Conservation (phyloP, 2,329 filamentous ascomycete genomes). For the Sordariomycetes sp. region DNA sequence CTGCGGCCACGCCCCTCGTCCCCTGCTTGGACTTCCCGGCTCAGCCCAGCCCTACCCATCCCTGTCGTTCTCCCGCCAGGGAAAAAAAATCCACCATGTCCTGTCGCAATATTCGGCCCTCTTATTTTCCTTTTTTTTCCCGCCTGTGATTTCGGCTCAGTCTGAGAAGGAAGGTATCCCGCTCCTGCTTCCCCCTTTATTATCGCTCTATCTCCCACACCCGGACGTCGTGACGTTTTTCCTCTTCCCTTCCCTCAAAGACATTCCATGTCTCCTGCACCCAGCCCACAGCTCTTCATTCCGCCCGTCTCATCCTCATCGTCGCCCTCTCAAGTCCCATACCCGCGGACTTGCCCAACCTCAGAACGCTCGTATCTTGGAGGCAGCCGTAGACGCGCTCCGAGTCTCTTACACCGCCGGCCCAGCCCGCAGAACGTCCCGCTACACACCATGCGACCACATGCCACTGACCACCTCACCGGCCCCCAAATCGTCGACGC, state of each 20-base stretch:
- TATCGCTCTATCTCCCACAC: neutral
- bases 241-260: neutral
- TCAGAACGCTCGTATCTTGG: neutral
- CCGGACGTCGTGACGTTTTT: neutral
- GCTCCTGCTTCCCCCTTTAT: neutral
- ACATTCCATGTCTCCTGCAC: neutral
- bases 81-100: neutral
- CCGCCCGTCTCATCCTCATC: too few relatives aligned
- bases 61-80: neutral
- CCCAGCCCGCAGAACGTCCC: neutral
- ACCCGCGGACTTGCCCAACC: neutral
- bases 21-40: neutral
- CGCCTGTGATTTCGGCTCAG: neutral
- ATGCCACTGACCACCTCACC: constrained; percentile 2
- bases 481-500: constrained; percentile 3
- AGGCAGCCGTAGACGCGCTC: neutral
- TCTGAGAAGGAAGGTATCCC: neutral
- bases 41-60: constrained; percentile 4
- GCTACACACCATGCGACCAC: constrained; percentile 4
- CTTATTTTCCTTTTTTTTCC: neutral
- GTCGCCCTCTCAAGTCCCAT: neutral
- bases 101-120: neutral
- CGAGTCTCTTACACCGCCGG: neutral
- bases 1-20: neutral
- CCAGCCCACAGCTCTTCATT: neutral